These are phyloP conservation scores for Moelleriella libera DNA, from an alignment of 2,329 filamentous ascomycete species.

Conservation along the genomic window DNA sequence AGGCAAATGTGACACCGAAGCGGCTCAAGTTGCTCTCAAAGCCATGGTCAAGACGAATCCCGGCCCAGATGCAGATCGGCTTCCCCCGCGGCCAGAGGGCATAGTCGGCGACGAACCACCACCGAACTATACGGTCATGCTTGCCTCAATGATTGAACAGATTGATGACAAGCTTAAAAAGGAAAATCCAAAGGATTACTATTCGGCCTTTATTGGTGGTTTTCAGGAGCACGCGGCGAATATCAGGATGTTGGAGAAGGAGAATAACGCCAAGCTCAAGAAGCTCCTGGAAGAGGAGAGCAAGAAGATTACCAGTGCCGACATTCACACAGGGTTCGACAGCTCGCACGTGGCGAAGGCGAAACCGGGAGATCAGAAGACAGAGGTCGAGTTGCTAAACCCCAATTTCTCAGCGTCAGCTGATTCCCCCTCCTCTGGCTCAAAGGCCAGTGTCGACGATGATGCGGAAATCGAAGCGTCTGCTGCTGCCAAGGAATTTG, in stretches of 20 bases:
- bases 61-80: conserved; percentile 59
- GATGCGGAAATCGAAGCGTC: conserved; percentile 66
- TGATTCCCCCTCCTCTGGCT: conserved; percentile 1
- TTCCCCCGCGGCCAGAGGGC: conserved; percentile 61
- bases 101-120: conserved; percentile 64
- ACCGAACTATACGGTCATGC: conserved; percentile 90
- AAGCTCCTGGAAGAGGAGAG: conserved; percentile 75
- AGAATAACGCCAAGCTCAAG: conserved; percentile 59
- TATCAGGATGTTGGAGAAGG: conserved; percentile 61
- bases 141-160: conserved; percentile 88
- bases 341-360: conserved; percentile 66
- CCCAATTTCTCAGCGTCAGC: conserved; percentile 29
- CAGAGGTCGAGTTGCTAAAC: conserved; percentile 63
- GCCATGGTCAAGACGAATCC: conserved; percentile 72
- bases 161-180: conserved; percentile 77
- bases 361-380: conserved; percentile 28
- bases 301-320: conserved; percentile 87
- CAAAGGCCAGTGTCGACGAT: conserved; percentile 35
- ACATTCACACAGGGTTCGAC: conserved; percentile 79
- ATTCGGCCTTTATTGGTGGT: conserved; percentile 64
- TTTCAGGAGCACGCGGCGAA: conserved; percentile 64
- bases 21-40: conserved; percentile 77
- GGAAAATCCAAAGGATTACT: conserved; percentile 54
- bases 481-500: conserved; percentile 65
- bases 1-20: conserved; percentile 36